Evolutionary conservation across 1,284 basidiomycete genomes (phyloP), one percentile per base, ranked within the genome.

Genomic region (Heterobasidion irregulare): DNA sequence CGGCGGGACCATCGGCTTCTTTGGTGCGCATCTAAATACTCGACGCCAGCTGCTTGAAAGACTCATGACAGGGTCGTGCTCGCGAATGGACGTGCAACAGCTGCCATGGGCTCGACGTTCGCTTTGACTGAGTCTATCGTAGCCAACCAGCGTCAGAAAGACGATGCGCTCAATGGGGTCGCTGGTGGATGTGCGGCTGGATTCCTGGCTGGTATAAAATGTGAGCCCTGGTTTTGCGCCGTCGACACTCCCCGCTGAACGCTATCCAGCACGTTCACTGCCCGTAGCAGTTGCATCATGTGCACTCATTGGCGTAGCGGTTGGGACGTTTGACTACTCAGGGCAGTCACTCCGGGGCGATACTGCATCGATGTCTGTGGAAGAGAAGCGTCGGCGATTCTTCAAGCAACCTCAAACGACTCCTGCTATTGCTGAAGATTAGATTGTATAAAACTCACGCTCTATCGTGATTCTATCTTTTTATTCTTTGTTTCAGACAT

Each of bases 101-200:
- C 92, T 64, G 92, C 90, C n/a, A 89, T 96, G 84, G 94, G 92
- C 47, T 88, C 86, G 59, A 81, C 89, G 33, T 98, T 91, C 68
- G 88, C 92, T 15, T 83, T 87, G 64, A 90, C 90, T 4, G 89
- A 96, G 66, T 76, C 90, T 8, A 72, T 78, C 36, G 83, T 92
- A 16, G 90, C 92, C 57, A 98, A 98, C 72, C 72, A 83, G 59
- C 82, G 94, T 55, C 78, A 86, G 72, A 89, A 81, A 63, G 79
- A 93, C 61, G 94, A 97, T 67, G 76, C 88, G 38, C 67, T 92
- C 63, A 98, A 95, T 67, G 88, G 89, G 55, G 89, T 89, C 51
- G 83, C 83, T 53, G 94, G 92, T 59, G 94, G 90, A 56, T 97
- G 94, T 72, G 94, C 94, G 52, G 93, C 94, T 55, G 94, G 94